Evolutionary conservation across 2,329 filamentous ascomycete species (phyloP), one percentile per base, ranked within the genome.

Genomic region (Endoconidiophora laricicola): DNA sequence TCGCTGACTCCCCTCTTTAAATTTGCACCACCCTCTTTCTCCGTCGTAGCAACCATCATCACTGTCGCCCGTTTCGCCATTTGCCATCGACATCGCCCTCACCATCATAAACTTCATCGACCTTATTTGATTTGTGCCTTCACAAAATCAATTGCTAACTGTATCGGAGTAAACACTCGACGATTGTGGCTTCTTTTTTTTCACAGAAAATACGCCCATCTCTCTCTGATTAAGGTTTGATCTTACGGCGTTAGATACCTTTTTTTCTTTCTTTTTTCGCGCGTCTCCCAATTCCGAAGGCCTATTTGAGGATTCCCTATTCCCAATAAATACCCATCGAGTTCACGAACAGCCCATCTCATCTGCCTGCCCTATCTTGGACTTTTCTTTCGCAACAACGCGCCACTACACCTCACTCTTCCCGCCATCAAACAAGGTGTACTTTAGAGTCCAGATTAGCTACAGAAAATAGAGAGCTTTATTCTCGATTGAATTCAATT

Each of bases 341-440:
- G n/a, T 26, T 48, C 50, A 48, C 50, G 23, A 52, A 52, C 36
- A 20, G 20, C 50, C 41, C 50, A 47, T 44, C n/a, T 39, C 29
- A 33, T 20, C 16, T 20, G 12, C 26, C 44, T 36, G 45, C 24
- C 41, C 38, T 23, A 18, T 26, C 38, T 40, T 38, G 10, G 44
- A 47, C 44, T 45, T 48, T 33, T 46, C 23, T 47, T 23, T 50
- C 39, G 38, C 38, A 36, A 46, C 45, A 9, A 48, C 50, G 50
- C 50, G 50, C 50, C 50, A 52, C 42, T 52, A 46, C 46, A 52
- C 50, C 50, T 52, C 37, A 42, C 41, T 48, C 36, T 36, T 48
- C 50, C 46, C 40, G 46, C 43, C 46, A 26, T 45, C 23, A 36
- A 49, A 29, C 46, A 22, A 36, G 46, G 50, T 48, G 46, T 52